These are phyloP conservation scores for Rhizophagus sp. DNA, from an alignment of 192 early-diverging fungal genomes.

Conservation along the genomic window DNA sequence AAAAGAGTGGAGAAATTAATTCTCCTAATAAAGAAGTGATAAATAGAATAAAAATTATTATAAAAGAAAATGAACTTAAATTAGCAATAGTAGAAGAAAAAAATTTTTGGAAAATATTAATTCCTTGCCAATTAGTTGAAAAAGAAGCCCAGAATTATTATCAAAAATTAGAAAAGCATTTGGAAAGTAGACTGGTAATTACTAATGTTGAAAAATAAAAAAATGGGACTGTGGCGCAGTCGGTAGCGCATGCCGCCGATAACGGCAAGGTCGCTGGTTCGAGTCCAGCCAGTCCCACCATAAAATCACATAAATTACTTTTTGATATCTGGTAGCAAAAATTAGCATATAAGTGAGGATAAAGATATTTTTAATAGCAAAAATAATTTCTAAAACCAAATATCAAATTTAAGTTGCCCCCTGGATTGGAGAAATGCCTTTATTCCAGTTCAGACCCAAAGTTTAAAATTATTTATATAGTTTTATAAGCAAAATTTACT, in stretches of 20 bases:
- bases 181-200: neutral
- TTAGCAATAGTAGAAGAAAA: neutral
- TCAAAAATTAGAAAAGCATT: neutral
- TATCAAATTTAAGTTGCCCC: too few relatives aligned
- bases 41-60: conserved; percentile 8
- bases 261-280: neutral
- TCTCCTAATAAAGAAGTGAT: neutral
- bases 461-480: too few relatives aligned
- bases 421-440: too few relatives aligned
- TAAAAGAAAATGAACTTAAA: neutral
- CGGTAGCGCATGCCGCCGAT: neutral
- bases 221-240: neutral
- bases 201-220: neutral
- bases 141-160: neutral
- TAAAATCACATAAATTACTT: too few relatives aligned
- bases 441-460: too few relatives aligned
- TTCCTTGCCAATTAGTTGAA: neutral
- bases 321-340: too few relatives aligned
- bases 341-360: too few relatives aligned
- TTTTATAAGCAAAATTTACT: too few relatives aligned
- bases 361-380: too few relatives aligned
- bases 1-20: neutral
- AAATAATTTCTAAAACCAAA: too few relatives aligned
- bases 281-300: neutral
- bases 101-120: neutral